These are phyloP conservation scores for Boletus pseudo-olivaceus DNA, from an alignment of 768 basidiomycete species.

Conservation along the genomic window DNA sequence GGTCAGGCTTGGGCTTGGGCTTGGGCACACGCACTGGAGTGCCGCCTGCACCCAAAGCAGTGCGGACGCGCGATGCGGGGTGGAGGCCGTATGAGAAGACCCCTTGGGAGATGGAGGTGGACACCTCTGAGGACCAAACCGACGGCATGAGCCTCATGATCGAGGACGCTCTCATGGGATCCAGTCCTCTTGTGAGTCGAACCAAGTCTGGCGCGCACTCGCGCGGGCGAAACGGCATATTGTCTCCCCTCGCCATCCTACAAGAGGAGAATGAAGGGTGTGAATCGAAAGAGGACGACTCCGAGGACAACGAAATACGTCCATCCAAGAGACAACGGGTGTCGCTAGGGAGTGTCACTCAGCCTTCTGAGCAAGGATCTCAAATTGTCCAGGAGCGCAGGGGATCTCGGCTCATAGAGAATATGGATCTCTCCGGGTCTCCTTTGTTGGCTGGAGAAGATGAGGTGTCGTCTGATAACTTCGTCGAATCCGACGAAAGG, in stretches of 20 bases:
- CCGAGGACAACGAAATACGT: constrained; percentile 8
- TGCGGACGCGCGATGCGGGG: constrained; percentile 20
- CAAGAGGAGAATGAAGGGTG: constrained; percentile 27
- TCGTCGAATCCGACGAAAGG: background rate
- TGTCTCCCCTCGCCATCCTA: constrained; percentile 21
- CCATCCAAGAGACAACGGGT: constrained; percentile 23
- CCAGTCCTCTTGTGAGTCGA: constrained; percentile 28
- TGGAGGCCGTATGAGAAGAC: constrained; percentile 19
- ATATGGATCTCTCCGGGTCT: constrained; percentile 27
- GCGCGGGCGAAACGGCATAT: constrained; percentile 4
- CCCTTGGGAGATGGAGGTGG: constrained; percentile 27
- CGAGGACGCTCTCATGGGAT: constrained; percentile 19
- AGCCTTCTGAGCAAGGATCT: background rate
- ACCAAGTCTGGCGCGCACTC: constrained; percentile 4
- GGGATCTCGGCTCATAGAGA: constrained; percentile 24
- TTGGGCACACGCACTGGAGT: constrained; percentile 16
- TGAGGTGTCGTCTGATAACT: background rate
- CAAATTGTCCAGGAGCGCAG: background rate
- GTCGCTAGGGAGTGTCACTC: background rate
- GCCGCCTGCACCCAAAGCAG: constrained; percentile 30
- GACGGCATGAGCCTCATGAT: constrained; percentile 3
- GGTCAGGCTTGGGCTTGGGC: constrained; percentile 28
- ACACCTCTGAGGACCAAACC: constrained; percentile 5
- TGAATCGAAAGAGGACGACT: constrained; percentile 9
- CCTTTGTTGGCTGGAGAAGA: constrained; percentile 16